Conservation (phyloP, 2,329 filamentous ascomycete species). For the Periconia macrospinosa region DNA sequence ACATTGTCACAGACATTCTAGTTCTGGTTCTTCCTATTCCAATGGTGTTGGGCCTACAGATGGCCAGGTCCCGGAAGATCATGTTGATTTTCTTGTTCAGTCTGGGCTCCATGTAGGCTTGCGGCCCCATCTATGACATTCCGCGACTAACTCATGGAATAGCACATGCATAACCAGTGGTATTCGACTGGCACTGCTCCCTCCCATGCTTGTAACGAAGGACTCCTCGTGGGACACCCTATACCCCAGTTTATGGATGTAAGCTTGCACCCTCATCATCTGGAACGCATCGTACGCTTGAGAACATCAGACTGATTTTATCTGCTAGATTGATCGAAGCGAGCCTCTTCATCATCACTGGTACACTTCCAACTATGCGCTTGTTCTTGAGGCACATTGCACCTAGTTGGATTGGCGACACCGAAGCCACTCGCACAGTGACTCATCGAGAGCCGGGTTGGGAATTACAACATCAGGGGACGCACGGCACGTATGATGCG, state of each 20-base stretch:
- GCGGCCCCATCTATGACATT: background rate
- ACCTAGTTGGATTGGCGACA: conserved; percentile 15
- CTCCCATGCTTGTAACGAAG: conserved; percentile 12
- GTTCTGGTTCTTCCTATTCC: conserved; percentile 14
- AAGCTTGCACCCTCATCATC: background rate
- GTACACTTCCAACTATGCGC: conserved; percentile 44
- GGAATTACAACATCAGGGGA: conserved; percentile 9
- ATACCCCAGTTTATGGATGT: conserved; percentile 17
- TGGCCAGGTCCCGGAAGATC: conserved; percentile 13
- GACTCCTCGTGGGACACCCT: conserved; percentile 14
- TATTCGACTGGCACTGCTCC: conserved; percentile 12
- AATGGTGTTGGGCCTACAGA: conserved; percentile 16
- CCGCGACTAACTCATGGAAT: background rate
- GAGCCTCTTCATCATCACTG: conserved; percentile 47
- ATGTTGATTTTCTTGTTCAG: conserved; percentile 17
- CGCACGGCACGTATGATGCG: conserved; percentile 5
- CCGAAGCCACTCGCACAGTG: background rate
- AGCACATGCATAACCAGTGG: conserved; percentile 18
- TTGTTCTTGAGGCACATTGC: conserved; percentile 45
- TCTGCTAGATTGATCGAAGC: conserved; percentile 38
- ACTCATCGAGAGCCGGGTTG: conserved; percentile 2
- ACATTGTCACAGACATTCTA: conserved; percentile 20
- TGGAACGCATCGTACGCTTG: background rate
- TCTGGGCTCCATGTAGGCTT: conserved; percentile 9
- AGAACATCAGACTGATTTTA: background rate